These are phyloP conservation scores for Sclerotinia glacialis DNA, from an alignment of 2,329 filamentous ascomycete genomes.

Conservation along the genomic window DNA sequence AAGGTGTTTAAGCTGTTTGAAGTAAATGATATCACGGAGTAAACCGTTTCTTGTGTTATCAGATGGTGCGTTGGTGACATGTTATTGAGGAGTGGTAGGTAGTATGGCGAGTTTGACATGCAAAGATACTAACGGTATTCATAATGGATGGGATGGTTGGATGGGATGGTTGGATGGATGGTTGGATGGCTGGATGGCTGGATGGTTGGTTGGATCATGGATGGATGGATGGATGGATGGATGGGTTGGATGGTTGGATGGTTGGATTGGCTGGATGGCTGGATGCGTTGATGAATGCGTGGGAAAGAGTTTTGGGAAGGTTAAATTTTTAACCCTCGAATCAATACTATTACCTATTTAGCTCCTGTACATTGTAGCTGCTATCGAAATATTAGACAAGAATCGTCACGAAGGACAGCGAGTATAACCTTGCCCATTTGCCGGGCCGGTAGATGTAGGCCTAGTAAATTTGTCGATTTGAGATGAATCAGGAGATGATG, in stretches of 20 bases:
- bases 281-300: neutral
- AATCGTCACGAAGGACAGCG: constrained; percentile 9
- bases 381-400: neutral
- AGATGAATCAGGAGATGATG: constrained; percentile 21
- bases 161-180: no score
- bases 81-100: constrained; percentile 16
- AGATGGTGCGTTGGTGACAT: constrained; percentile 21
- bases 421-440: constrained; percentile 14
- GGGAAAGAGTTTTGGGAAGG: constrained; percentile 10
- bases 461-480: constrained; percentile 14
- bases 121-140: constrained; percentile 10
- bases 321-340: neutral
- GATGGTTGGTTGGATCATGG: neutral
- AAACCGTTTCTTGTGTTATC: constrained; percentile 20
- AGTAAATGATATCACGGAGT: constrained; percentile 19
- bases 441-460: constrained; percentile 21
- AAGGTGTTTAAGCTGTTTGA: constrained; percentile 22
- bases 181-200: neutral
- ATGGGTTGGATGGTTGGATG: neutral
- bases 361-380: neutral
- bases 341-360: neutral
- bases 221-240: neutral
- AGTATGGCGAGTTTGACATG: constrained; percentile 6
- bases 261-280: neutral
- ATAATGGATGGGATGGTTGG: neutral